A percentile compares a stretch with the other conserved stretches of the same genome.
phyloP scores from a whole-genome alignment of 1,284 basidiomycete genomes.

The Laetiporus sulphureus region DNA sequence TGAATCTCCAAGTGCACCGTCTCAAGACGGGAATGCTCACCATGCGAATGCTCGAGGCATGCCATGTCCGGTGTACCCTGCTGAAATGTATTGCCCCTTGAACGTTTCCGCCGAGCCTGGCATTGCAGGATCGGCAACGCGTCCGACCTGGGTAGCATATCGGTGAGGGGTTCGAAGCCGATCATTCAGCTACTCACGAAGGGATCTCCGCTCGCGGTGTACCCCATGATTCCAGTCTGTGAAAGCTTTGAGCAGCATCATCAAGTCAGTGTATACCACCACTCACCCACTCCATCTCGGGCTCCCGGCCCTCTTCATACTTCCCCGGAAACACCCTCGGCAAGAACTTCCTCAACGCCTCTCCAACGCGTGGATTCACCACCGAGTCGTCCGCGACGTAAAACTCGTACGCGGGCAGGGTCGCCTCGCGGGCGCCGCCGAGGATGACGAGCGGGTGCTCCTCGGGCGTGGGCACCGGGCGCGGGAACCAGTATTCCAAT shows the following conservation, averaged over 20 bases:
- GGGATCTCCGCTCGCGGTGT: conserved; percentile 56
- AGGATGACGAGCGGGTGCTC: conserved; percentile 57
- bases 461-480: conserved; percentile 35
- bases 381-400: conserved; percentile 57
- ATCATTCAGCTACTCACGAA: conserved; percentile 42
- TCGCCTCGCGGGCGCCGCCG: conserved; percentile 59
- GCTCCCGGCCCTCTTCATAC: conserved; percentile 37
- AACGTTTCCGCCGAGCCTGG: conserved; percentile 18
- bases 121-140: conserved; percentile 34
- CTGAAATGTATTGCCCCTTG: conserved; percentile 65
- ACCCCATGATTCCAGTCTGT: conserved; percentile 82
- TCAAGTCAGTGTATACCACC: background rate
- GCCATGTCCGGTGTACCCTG: conserved; percentile 74
- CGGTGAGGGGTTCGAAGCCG: background rate
- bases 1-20: no score
- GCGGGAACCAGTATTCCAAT: conserved; percentile 78
- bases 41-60: conserved; percentile 76
- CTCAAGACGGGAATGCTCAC: no score
- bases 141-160: conserved; percentile 49
- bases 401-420: conserved; percentile 38
- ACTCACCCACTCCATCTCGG: conserved; percentile 73
- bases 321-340: conserved; percentile 51
- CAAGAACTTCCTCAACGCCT: conserved; percentile 48
- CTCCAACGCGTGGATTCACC: conserved; percentile 41
- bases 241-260: conserved; percentile 4